phyloP scores from a whole-genome alignment of 768 basidiomycete species.

The Mycena capillaripes region DNA sequence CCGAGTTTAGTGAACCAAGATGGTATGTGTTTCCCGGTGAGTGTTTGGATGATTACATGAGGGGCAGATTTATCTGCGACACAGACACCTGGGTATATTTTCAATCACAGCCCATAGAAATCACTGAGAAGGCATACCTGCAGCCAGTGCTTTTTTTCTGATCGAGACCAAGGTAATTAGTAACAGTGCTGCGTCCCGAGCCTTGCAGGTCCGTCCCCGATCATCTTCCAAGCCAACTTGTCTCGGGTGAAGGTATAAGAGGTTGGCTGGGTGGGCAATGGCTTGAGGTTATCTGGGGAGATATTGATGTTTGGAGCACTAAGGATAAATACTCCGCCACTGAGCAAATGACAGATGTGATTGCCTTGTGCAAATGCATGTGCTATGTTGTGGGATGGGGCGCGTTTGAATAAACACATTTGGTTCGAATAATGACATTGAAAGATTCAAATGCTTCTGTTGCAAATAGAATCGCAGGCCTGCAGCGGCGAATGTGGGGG shows the following conservation, averaged over 20 bases:
- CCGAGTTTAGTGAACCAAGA: background rate
- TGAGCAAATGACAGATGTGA: conserved; percentile 44
- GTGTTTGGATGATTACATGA: background rate
- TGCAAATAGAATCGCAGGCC: conserved; percentile 57
- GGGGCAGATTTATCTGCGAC: background rate
- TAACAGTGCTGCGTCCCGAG: background rate
- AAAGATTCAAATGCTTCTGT: conserved; percentile 46
- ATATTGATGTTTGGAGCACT: background rate
- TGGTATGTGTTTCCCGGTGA: background rate
- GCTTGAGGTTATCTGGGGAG: background rate
- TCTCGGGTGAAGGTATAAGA: conserved; percentile 20
- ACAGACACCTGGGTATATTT: background rate
- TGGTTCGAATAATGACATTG: conserved; percentile 52
- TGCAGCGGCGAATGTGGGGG: conserved; percentile 53
- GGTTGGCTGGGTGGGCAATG: background rate
- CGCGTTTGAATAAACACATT: too few species aligned
- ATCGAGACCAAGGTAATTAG: conserved; percentile 14
- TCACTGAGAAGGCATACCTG: background rate
- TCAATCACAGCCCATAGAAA: background rate
- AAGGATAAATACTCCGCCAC: conserved; percentile 36
- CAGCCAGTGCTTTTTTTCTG: background rate
- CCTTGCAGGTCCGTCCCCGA: background rate
- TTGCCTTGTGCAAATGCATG: too few species aligned
- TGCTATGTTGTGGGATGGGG: too few species aligned
- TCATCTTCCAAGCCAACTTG: conserved; percentile 15